Percentiles rank a stretch among this genome's conserved stretches.
Conservation (phyloP, 768 basidiomycete species). For the Cystobasidium ongulense region DNA sequence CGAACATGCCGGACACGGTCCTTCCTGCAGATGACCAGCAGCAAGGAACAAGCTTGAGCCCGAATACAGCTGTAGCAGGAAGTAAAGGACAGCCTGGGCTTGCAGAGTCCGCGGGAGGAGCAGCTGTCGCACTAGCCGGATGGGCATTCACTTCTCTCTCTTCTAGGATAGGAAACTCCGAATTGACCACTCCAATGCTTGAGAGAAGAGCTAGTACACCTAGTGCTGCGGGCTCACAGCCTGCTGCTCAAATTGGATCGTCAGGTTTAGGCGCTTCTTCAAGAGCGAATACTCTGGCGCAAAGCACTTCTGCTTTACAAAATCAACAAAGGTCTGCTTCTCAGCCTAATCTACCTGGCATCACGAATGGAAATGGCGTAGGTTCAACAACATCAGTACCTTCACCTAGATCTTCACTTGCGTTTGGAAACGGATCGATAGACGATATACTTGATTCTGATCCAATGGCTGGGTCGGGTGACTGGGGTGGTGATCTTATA, state of each 20-base stretch:
- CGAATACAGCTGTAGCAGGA: constrained; percentile 32
- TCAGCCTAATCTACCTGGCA: not conserved
- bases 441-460: constrained; percentile 4
- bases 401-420: not conserved
- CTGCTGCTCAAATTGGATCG: constrained; percentile 29
- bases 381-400: not conserved
- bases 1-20: constrained; percentile 64
- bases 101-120: constrained; percentile 79
- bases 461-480: constrained; percentile 44
- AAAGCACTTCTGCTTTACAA: not conserved
- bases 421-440: not conserved
- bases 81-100: constrained; percentile 50
- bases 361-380: not conserved
- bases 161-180: constrained; percentile 66
- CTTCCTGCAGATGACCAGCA: constrained; percentile 41
- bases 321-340: constrained; percentile 16
- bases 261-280: not conserved
- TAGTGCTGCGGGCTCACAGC: constrained; percentile 33
- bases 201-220: constrained; percentile 19
- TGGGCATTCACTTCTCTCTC: constrained; percentile 78
- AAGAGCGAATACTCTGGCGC: not conserved
- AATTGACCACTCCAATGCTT: constrained; percentile 44
- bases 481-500: constrained; percentile 76
- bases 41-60: not conserved
- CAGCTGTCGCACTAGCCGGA: constrained; percentile 81